Percentiles rank a stretch among this genome's conserved stretches.
phyloP scores from a whole-genome alignment of 192 early-diverging fungal species.

The Entophlyctis luteolus region DNA sequence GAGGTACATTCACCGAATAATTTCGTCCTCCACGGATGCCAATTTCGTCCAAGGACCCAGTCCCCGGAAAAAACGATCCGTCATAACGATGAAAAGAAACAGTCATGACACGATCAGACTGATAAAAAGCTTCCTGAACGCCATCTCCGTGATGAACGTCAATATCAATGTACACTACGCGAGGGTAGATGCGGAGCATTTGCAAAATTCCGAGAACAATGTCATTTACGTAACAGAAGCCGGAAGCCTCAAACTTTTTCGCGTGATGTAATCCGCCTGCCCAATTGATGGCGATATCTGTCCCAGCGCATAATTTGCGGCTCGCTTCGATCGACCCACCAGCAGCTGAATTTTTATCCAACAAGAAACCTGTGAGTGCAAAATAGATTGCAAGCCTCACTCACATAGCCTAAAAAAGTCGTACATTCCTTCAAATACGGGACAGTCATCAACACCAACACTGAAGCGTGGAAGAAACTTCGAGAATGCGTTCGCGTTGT shows the following conservation, averaged over 20 bases:
- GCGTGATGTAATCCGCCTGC: slow-evolving; percentile 95
- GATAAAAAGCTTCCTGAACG: slow-evolving; percentile 22
- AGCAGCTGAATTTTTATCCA: slow-evolving; percentile 26
- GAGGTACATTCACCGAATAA: slow-evolving; percentile 90
- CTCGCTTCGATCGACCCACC: slow-evolving; percentile 93
- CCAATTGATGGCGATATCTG: slow-evolving; percentile 94
- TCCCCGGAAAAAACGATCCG: slow-evolving; percentile 94
- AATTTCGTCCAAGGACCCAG: slow-evolving; percentile 84
- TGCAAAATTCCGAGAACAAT: slow-evolving; percentile 93
- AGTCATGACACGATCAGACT: slow-evolving; percentile 90
- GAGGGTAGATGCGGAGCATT: slow-evolving; percentile 69
- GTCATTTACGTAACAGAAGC: slow-evolving; percentile 98
- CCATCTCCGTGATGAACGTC: slow-evolving; percentile 99
- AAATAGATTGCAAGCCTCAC: neutral
- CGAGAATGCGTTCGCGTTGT: slow-evolving; percentile 42
- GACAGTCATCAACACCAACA: slow-evolving; percentile 88
- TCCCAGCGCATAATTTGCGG: slow-evolving; percentile 56
- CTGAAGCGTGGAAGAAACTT: slow-evolving; percentile 58
- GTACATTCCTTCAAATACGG: slow-evolving; percentile 91
- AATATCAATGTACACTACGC: slow-evolving; percentile 96
- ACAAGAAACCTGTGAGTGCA: neutral
- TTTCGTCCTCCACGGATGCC: slow-evolving; percentile 84
- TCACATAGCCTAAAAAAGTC: slow-evolving; percentile 79
- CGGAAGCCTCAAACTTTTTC: slow-evolving; percentile 91
- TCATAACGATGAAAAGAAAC: slow-evolving; percentile 93